Evolutionary conservation across 371 early-diverging fungal genomes (phyloP), one percentile per base, ranked within the genome.

Genomic region (Blakeslea trispora): DNA sequence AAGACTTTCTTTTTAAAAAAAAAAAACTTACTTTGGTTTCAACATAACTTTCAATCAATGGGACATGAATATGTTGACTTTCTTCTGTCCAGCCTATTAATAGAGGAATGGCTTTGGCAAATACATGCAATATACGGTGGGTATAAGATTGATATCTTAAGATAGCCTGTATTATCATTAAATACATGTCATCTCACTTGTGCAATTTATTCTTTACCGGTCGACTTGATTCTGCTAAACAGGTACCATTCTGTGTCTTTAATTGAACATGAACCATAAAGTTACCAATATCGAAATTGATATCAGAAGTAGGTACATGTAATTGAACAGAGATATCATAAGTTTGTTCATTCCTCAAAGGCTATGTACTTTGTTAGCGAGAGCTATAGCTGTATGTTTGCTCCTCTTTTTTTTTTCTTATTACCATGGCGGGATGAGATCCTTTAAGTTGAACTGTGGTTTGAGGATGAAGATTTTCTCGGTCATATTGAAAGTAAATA

Each of bases 191-290:
- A 28, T 7, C 28, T 28, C 28, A n/a, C n/a, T n/a, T n/a, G n/a
- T n/a, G n/a, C n/a, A n/a, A n/a, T n/a, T n/a, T n/a, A 7, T 50
- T 34, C 14, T 78, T 65, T 70, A 87, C 91, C 24, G 94, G 89
- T 45, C 94, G 81, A 50, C 79, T 81, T 17, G 89, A 74, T 21
- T 69, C 55, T 44, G 72, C 71, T 24, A 89, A 63, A 5, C 71
- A 64, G 28, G 64, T 61, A 45, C 84, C 86, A 32, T 75, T 64
- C n/a, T 68, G 51, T 42, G 82, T 75, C 40, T 72, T 69, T 34
- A 94, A 68, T 28, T 84, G 81, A 44, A 91, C 72, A 40, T 71
- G 55, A n/a, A 94, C 82, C 94, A 95, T 94, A 67, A 93, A 93
- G 73, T 91, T 91, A 55, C 69, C 94, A 45, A 93, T 65, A 17